Percentiles rank a stretch among this genome's conserved stretches.
Conservation (phyloP, 768 basidiomycete species). For the Gyrodon lividus region DNA sequence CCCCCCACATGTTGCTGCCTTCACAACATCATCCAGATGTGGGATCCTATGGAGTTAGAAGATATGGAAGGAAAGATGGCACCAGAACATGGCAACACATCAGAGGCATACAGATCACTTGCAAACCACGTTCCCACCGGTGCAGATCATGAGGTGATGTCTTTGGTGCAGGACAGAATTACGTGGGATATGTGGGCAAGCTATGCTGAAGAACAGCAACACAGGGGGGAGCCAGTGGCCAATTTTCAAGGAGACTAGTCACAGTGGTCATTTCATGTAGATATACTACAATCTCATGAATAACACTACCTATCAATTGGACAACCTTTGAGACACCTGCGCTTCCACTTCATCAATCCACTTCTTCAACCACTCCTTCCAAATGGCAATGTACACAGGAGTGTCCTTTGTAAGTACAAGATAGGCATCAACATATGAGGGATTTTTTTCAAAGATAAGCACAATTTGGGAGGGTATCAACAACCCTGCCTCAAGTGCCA, state of each 20-base stretch:
- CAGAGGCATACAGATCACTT: background rate
- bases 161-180: background rate
- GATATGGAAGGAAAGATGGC: background rate
- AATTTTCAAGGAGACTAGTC: background rate
- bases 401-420: background rate
- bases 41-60: constrained; percentile 9
- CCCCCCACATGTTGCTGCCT: no score
- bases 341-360: background rate
- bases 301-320: no score
- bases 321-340: background rate
- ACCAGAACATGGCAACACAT: background rate
- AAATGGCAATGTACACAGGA: background rate
- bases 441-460: background rate
- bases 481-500: background rate
- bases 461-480: background rate
- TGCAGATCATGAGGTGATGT: background rate
- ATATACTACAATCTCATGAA: no score
- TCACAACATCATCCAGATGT: background rate
- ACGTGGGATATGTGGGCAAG: background rate
- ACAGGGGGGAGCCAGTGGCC: background rate
- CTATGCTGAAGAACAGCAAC: background rate
- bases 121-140: background rate
- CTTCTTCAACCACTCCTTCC: background rate
- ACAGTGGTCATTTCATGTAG: no score
- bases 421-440: background rate